phyloP scores from a whole-genome alignment of 352 stramenopile genomes.

The Globisporangium mamillatum region DNA sequence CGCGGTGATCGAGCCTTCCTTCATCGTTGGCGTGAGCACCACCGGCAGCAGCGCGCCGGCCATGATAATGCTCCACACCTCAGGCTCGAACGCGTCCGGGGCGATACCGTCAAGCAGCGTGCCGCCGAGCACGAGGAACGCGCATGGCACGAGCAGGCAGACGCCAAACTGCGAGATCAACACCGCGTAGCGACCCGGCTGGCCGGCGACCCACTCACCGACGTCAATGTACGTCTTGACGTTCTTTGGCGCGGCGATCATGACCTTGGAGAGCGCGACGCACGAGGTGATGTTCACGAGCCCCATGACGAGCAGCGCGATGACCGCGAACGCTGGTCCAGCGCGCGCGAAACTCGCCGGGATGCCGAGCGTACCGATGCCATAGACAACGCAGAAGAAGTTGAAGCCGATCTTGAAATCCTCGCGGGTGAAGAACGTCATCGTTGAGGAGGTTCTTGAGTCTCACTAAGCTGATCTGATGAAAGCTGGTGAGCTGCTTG shows the following conservation, averaged over 20 bases:
- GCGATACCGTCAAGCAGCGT: conserved; percentile 56
- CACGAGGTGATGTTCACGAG: conserved; percentile 62
- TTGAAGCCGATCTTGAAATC: conserved; percentile 65
- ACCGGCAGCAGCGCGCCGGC: conserved; percentile 43
- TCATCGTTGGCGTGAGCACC: conserved; percentile 57
- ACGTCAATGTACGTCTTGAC: conserved; percentile 66
- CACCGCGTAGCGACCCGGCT: conserved; percentile 45
- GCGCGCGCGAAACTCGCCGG: conserved; percentile 64
- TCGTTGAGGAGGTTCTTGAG: conserved; percentile 13
- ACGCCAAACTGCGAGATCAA: conserved; percentile 55
- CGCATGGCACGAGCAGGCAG: conserved; percentile 48
- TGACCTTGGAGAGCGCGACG: conserved; percentile 52
- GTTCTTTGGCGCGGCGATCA: conserved; percentile 51
- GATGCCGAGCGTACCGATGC: conserved; percentile 60
- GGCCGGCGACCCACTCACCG: conserved; percentile 54
- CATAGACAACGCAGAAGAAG: conserved; percentile 66
- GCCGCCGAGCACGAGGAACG: conserved; percentile 61
- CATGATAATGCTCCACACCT: conserved; percentile 68
- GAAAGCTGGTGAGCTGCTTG: not conserved
- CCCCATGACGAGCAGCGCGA: conserved; percentile 57
- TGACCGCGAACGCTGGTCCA: conserved; percentile 36
- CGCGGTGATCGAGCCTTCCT: conserved; percentile 53
- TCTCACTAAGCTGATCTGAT: not conserved
- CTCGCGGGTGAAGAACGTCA: conserved; percentile 58
- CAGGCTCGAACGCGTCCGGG: conserved; percentile 38